Evolutionary conservation across 192 early-diverging fungal genomes (phyloP).

Genomic region (Dissophora ornata): DNA sequence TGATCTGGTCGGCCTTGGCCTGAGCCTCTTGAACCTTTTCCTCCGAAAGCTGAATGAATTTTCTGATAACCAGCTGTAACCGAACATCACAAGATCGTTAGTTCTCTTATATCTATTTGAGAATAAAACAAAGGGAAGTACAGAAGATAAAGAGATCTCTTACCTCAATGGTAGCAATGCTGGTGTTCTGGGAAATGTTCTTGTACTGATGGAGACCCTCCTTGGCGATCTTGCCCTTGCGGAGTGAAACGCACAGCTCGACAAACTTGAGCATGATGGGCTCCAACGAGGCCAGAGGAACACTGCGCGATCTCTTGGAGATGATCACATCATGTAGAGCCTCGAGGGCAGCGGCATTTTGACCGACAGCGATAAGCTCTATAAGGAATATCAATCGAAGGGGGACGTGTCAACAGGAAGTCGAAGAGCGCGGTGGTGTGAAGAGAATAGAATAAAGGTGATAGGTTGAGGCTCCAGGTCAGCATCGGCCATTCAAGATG

Average conservation of each 20-base stretch:
- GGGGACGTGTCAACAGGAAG: too few relatives aligned
- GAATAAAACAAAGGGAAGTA: neutral
- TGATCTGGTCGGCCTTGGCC: slow-evolving; percentile 89
- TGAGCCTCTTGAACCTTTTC: slow-evolving; percentile 91
- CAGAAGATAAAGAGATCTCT: too few relatives aligned
- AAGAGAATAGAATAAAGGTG: too few relatives aligned
- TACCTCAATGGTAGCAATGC: slow-evolving; percentile 89
- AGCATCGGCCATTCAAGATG: too few relatives aligned
- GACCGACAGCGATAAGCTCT: slow-evolving; percentile 88
- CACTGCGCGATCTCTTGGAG: slow-evolving; percentile 87
- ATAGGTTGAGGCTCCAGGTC: too few relatives aligned
- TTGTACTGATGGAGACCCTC: slow-evolving; percentile 98
- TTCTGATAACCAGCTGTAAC: slow-evolving; percentile 83
- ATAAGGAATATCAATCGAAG: neutral
- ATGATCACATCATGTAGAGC: slow-evolving; percentile 93
- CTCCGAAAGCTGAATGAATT: slow-evolving; percentile 89
- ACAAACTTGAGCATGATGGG: slow-evolving; percentile 95
- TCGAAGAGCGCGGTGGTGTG: neutral
- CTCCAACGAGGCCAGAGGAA: slow-evolving; percentile 83
- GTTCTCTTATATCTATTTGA: too few relatives aligned
- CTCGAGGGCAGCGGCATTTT: slow-evolving; percentile 84
- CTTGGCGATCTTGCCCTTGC: slow-evolving; percentile 92
- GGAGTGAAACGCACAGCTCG: slow-evolving; percentile 87
- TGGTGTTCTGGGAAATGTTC: slow-evolving; percentile 97
- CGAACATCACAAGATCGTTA: too few relatives aligned